Conservation (phyloP, 78 protist species). For the Dictyostelium purpureum region DNA sequence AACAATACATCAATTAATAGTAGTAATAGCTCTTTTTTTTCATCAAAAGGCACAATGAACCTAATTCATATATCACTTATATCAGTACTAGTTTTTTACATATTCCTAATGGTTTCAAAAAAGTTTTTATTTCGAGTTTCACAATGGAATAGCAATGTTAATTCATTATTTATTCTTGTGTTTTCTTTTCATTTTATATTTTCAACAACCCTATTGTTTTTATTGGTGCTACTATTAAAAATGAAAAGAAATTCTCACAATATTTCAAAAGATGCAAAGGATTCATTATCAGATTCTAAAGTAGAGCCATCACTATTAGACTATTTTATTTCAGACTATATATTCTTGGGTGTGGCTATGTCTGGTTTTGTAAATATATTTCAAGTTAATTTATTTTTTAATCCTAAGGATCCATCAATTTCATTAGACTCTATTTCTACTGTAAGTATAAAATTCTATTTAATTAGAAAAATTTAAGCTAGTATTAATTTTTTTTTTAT, state of each 20-base stretch:
- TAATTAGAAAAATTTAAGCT: not conserved
- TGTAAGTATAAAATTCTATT: not conserved
- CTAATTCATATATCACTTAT: constrained; percentile 1
- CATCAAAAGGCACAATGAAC: constrained; percentile 1
- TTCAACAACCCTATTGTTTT: not conserved
- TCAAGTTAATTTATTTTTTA: constrained; percentile 16
- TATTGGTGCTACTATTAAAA: not conserved
- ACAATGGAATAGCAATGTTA: constrained; percentile 29
- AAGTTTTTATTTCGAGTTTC: constrained; percentile 4
- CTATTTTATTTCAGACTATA: not conserved
- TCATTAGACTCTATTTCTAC: constrained; percentile 35
- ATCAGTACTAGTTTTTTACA: constrained; percentile 19
- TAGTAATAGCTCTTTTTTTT: not conserved
- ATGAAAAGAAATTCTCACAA: not conserved
- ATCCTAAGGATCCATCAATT: constrained; percentile 34
- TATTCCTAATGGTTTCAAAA: constrained; percentile 30
- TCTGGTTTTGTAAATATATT: constrained; percentile 28
- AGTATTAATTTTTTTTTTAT: not conserved
- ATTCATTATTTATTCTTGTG: constrained; percentile 5
- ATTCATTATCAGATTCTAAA: not conserved
- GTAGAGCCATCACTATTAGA: not conserved
- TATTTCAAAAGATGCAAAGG: not conserved
- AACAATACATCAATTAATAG: not conserved
- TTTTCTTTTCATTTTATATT: constrained; percentile 33
- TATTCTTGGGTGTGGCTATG: constrained; percentile 6